phyloP scores from a whole-genome alignment of 1,139 yeast genomes.

The Taphrina flavorubra region DNA sequence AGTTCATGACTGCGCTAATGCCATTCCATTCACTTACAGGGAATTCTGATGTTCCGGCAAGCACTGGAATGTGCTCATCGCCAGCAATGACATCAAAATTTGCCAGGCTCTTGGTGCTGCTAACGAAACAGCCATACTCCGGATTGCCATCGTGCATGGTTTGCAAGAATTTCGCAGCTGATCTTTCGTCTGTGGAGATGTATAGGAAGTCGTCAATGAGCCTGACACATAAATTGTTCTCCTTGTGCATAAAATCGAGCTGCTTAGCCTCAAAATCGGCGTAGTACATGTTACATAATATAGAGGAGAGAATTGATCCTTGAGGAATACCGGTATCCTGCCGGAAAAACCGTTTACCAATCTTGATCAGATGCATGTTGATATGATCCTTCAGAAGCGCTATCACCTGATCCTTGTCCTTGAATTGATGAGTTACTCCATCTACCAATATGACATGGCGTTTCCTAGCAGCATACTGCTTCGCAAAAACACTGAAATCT shows the following conservation, averaged over 20 bases:
- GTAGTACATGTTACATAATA: conserved; percentile 76
- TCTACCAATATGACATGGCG: conserved; percentile 39
- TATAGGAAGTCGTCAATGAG: conserved; percentile 86
- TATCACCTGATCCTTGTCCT: conserved; percentile 43
- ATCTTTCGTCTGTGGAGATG: conserved; percentile 57
- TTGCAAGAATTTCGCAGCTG: conserved; percentile 49
- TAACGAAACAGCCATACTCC: conserved; percentile 66
- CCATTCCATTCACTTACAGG: conserved; percentile 10
- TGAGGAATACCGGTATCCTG: conserved; percentile 80
- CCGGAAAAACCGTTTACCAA: conserved; percentile 53
- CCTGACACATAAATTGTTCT: conserved; percentile 55
- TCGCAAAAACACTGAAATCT: conserved; percentile 31
- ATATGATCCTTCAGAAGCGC: conserved; percentile 54
- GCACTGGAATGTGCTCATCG: conserved; percentile 33
- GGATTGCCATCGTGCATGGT: conserved; percentile 50
- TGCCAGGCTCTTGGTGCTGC: conserved; percentile 61
- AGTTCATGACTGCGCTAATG: too few relatives aligned
- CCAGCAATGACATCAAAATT: conserved; percentile 47
- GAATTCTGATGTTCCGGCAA: conserved; percentile 33
- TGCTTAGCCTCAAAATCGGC: conserved; percentile 63
- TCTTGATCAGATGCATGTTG: conserved; percentile 53
- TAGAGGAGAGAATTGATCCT: conserved; percentile 79
- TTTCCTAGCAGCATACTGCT: conserved; percentile 17
- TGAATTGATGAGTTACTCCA: conserved; percentile 35
- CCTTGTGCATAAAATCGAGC: conserved; percentile 51